These are phyloP conservation scores for Suillus hirtellus DNA, from an alignment of 768 basidiomycete species.

Conservation along the genomic window DNA sequence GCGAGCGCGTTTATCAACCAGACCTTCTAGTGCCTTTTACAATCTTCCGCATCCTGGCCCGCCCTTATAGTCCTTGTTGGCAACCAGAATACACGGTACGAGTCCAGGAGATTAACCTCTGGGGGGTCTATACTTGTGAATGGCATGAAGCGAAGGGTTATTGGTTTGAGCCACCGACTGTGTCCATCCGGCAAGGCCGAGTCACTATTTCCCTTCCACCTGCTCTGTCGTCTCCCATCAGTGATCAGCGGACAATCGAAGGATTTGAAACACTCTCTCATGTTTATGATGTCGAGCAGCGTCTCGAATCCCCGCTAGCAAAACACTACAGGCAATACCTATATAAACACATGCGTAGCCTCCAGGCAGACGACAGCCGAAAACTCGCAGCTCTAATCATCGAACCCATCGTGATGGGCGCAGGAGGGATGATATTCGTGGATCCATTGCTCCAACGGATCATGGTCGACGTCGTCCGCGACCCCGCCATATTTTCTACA, in stretches of 20 bases:
- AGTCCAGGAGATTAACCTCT: too few species aligned
- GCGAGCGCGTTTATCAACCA: too few species aligned
- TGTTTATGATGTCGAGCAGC: slow-evolving; percentile 68
- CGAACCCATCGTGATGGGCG: slow-evolving; percentile 92
- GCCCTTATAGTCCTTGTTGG: too few species aligned
- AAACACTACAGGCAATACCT: slow-evolving; percentile 63
- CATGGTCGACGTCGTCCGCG: slow-evolving; percentile 78
- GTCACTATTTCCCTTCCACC: slow-evolving; percentile 55
- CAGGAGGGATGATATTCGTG: slow-evolving; percentile 96
- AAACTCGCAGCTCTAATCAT: slow-evolving; percentile 77
- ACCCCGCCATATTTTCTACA: slow-evolving; percentile 33
- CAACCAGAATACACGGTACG: too few species aligned
- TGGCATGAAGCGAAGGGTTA: slow-evolving; percentile 93
- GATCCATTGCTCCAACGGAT: slow-evolving; percentile 95
- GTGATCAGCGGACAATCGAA: slow-evolving; percentile 16
- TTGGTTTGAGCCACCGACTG: slow-evolving; percentile 90
- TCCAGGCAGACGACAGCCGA: slow-evolving; percentile 47
- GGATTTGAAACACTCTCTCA: slow-evolving; percentile 46
- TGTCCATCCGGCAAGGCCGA: slow-evolving; percentile 65
- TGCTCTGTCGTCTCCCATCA: slow-evolving; percentile 37
- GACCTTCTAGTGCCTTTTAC: too few species aligned
- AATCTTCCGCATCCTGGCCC: too few species aligned
- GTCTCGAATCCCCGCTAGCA: slow-evolving; percentile 65
- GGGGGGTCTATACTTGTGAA: slow-evolving; percentile 87
- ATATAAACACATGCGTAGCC: slow-evolving; percentile 31